Percentiles rank a stretch among this genome's conserved stretches.
Conservation (phyloP, 23 red algal species). For the Gracilaria caudata region DNA sequence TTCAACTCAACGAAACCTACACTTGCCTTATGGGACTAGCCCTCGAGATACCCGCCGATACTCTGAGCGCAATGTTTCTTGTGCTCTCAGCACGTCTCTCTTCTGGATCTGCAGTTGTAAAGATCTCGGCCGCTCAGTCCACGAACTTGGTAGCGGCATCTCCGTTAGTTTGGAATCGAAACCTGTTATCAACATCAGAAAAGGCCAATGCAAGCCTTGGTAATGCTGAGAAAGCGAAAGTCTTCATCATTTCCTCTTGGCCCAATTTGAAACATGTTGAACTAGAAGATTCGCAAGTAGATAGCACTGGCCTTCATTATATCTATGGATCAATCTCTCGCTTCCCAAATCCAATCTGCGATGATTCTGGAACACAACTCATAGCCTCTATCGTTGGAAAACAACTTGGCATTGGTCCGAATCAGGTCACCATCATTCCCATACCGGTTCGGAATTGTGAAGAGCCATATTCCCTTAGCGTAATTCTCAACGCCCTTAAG, state of each 20-base stretch:
- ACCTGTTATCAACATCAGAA: constrained; percentile 2
- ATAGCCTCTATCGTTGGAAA: constrained; percentile 4
- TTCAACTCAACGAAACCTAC: neutral
- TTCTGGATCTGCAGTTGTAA: neutral
- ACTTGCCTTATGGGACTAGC: neutral
- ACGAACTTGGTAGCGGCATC: neutral
- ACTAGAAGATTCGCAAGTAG: neutral
- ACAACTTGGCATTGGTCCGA: constrained; percentile 8
- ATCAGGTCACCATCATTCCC: neutral
- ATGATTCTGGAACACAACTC: constrained; percentile 21
- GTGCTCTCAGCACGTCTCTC: neutral
- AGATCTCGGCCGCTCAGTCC: neutral
- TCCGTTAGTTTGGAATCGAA: constrained; percentile 9
- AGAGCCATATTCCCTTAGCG: neutral
- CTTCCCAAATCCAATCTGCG: constrained; percentile 14
- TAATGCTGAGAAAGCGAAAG: neutral
- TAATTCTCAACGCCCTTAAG: constrained; percentile 1
- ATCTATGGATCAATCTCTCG: constrained; percentile 15
- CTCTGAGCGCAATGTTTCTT: neutral
- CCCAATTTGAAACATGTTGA: constrained; percentile 7
- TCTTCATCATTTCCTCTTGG: constrained; percentile 28
- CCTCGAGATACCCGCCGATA: neutral
- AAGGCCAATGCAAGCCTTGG: neutral
- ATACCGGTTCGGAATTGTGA: constrained; percentile 27
- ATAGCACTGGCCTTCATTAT: neutral